Evolutionary conservation across 2,329 filamentous ascomycete species (phyloP), one percentile per base, ranked within the genome.

Genomic region (Rhinocladiella similis): DNA sequence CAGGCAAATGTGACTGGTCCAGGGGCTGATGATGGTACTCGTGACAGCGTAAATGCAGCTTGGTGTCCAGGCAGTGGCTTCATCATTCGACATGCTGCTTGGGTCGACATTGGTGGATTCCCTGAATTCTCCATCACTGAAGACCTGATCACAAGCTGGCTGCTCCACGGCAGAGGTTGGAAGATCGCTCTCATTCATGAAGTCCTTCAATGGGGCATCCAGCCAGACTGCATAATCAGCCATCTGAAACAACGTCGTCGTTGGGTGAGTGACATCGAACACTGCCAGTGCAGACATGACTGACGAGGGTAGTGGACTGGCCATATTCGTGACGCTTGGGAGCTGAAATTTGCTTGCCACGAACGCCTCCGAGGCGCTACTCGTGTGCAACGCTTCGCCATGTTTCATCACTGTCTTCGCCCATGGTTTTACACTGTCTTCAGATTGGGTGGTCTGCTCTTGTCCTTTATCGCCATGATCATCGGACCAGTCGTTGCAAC

Each of bases 211-310:
- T 63, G 56, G 47, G 66, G 66, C 3, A 36, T 63, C 19, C 68
- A 72, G 16, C 73, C 73, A 5, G 66, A 68, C 2, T 69, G 70
- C 3, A 60, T 73, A 18, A 59, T 67, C 12, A 69, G 67, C 1
- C 72, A 75, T 54, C 62, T 73, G 16, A 70, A 72, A 10, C 73
- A 75, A 58, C 65, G 69, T n/a, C 68, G 67, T 48, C 63, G 73
- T 50, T 75, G 72, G 72, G 61, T 66, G 50, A 52, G 57, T 47
- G 63, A 67, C 51, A 82, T 80, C 0, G 74, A 83, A 6, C 79
- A 84, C 67, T 1, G n/a, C n/a, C 33, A 39, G 16, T n/a, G 12
- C 27, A 20, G 10, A 36, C 48, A n/a, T 48, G 38, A 54, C 53
- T 61, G 45, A 61, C 52, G 38, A 18, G 33, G 19, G 19, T 47